Evolutionary conservation across 345 rosid genomes (phyloP), one percentile per base, ranked within the genome.

Genomic region (Pistacia atlantica): DNA sequence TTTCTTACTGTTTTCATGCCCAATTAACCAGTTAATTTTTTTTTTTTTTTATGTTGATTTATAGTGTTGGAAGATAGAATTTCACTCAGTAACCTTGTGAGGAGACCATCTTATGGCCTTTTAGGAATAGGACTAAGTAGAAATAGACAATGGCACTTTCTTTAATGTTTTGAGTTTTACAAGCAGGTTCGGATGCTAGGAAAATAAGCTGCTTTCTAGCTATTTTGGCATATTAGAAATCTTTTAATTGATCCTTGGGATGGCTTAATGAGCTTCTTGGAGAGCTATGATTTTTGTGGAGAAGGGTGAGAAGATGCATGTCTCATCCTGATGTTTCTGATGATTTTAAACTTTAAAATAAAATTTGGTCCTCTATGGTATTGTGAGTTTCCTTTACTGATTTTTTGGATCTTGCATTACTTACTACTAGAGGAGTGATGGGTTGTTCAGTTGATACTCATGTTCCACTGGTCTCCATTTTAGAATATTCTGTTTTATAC

Each of bases 401-500:
- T 65, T 42, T 54, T 22, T 22, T 25, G 46, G 45, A 52, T 52
- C 54, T 66, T 45, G 3, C 10, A 33, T 69, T 52, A 10, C 61
- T 48, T 14, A 68, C 22, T 25, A 18, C 33, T 20, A 20, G 54
- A 25, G 4, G 42, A 7, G 42, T 48, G 10, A 35, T 69, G 14
- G 42, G 61, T 35, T 52, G 54, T 17, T 5, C 1, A 2, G 33
- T 16, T 31, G 74, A 51, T 38, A 14, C 13, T 5, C 59, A 54
- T 9, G 28, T 58, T 45, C 12, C 7, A 12, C 33, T 0, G 48
- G 31, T 69, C 73, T 17, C 48, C 10, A 28, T 69, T 42, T 14
- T 72, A 13, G 20, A 72, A 58, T 71, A 35, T 37, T 67, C 52
- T 37, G 54, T 22, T 57, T 56, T 11, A 71, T 38, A 58, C 13